Evolutionary conservation across 1,284 basidiomycete species (phyloP).

Genomic region (Spongiforma sp.): DNA sequence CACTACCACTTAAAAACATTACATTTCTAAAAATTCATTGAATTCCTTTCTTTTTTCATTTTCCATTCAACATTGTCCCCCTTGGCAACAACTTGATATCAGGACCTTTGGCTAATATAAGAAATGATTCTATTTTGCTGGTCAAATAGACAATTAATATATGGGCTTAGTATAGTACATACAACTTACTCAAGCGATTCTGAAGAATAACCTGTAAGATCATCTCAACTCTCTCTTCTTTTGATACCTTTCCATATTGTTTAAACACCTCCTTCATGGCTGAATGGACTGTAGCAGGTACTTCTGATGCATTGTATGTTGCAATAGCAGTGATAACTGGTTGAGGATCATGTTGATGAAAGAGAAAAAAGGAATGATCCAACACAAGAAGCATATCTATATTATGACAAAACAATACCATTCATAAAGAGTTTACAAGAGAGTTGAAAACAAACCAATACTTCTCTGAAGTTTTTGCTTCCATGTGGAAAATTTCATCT

Average conservation of each 20-base stretch:
- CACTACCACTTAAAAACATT: too few species aligned
- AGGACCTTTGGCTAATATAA: too few species aligned
- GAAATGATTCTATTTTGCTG: too few species aligned
- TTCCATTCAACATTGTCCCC: too few species aligned
- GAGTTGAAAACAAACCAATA: neutral
- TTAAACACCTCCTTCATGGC: too few species aligned
- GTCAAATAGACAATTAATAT: too few species aligned
- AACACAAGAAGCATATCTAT: neutral
- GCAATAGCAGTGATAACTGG: neutral
- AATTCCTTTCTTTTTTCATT: too few species aligned
- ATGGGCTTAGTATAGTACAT: too few species aligned
- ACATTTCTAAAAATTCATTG: too few species aligned
- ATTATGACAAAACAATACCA: neutral
- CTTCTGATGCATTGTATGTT: neutral
- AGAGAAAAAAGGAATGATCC: neutral
- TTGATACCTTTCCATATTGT: too few species aligned
- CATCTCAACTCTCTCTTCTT: neutral
- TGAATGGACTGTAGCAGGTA: neutral
- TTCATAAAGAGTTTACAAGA: neutral
- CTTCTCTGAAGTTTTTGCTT: neutral
- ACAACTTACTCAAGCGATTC: neutral
- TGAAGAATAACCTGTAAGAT: neutral
- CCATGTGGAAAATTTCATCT: neutral
- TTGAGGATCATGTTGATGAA: neutral
- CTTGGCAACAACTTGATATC: too few species aligned